phyloP scores from a whole-genome alignment of 2,329 filamentous ascomycete genomes.

The Gaeumannomyces sp. region DNA sequence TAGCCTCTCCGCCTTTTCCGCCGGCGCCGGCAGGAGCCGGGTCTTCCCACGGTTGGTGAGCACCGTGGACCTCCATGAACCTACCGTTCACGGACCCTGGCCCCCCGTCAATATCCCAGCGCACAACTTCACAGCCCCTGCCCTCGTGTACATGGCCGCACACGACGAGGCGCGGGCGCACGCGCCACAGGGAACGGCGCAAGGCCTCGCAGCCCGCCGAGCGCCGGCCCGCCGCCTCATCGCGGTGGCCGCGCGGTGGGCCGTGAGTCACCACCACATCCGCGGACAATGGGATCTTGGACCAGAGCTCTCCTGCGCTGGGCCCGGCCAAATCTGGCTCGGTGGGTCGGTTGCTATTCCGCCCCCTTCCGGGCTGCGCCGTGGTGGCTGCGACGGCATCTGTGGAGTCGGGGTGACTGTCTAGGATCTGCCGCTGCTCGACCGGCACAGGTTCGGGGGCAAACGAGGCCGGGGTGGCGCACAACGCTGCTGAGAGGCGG shows the following conservation, averaged over 20 bases:
- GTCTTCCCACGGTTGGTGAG: conserved; percentile 49
- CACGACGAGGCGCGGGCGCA: conserved; percentile 58
- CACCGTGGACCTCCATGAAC: not conserved
- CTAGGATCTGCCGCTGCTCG: not conserved
- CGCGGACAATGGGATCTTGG: conserved; percentile 50
- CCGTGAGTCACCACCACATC: conserved; percentile 69
- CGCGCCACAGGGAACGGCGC: conserved; percentile 47
- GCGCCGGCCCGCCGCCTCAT: conserved; percentile 35
- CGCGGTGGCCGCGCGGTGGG: conserved; percentile 55
- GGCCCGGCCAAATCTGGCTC: not conserved
- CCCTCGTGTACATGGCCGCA: conserved; percentile 69
- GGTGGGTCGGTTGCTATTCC: not conserved
- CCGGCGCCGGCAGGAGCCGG: too few species aligned
- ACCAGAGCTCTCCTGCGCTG: conserved; percentile 42
- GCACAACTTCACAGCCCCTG: conserved; percentile 56
- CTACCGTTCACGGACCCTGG: conserved; percentile 18
- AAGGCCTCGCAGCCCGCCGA: conserved; percentile 56
- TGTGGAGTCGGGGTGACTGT: not conserved
- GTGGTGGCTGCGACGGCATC: not conserved
- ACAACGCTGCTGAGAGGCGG: not conserved
- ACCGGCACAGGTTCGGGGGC: too few species aligned
- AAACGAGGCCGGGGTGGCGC: too few species aligned
- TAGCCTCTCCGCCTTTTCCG: conserved; percentile 43
- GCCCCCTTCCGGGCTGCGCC: too few species aligned
- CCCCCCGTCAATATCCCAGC: conserved; percentile 45